Base-by-base conservation (phyloP, 2,329 filamentous ascomycete species). In the Fusarium siculi region DNA sequence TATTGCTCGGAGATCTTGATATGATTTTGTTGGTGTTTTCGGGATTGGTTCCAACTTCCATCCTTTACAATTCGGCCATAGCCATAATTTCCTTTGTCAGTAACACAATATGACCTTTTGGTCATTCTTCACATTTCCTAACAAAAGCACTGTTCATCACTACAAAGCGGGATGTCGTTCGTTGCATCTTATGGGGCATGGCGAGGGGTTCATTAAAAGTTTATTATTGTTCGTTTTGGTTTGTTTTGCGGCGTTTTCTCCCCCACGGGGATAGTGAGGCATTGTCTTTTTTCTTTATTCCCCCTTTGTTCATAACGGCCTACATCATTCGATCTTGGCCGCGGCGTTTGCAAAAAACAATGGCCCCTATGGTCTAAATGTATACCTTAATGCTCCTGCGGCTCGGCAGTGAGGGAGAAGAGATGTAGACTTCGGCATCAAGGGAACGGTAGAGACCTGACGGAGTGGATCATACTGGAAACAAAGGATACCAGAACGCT, bases 171-270 rank as follows among this genome's bases (percentile, higher is more conserved):
- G 36, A 66, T 70, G 55, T 70, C 58, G 47, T 73, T 73, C 68
- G 40, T 75, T 76, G 69, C 73, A 75, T 73, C 57, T 84, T 62
- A 84, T 55, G 70, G 77, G 78, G 77, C 79, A 79, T 80, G 77
- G 79, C 79, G 72, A 79, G 73, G 76, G 77, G 71, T 75, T 77
- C 70, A 77, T 59, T 59, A 75, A 77, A 79, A 76, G 74, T 72
- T 73, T 59, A 60, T 75, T 69, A 47, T 71, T 65, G 42, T 52
- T 49, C 47, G 50, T 63, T 62, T 66, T 62, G 70, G 68, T 66
- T 71, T 71, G 61, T 58, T 58, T 43, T 54, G 57, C 12, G 79
- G 79, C 76, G 78, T 80, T 79, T 69, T 62, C 66, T 54, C 68
- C 64, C 46, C 50, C 46, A 63, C 44, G 53, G 70, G 70, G 58